phyloP scores from a whole-genome alignment of 192 early-diverging fungal genomes.

The Coemansia biformis region DNA sequence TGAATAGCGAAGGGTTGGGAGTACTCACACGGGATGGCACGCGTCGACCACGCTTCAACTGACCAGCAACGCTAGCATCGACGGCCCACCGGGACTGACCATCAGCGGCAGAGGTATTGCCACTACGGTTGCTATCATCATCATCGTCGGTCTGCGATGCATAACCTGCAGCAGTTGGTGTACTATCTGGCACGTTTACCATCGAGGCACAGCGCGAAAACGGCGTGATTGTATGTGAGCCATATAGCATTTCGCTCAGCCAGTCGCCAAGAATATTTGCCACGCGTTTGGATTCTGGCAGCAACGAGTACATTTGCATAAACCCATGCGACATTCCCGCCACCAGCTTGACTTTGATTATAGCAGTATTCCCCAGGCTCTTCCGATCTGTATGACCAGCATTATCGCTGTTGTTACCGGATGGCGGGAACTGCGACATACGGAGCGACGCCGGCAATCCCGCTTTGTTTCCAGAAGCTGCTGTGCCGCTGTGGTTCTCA shows the following conservation, averaged over 20 bases:
- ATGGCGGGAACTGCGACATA: slow-evolving; percentile 24
- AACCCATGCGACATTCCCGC: slow-evolving; percentile 51
- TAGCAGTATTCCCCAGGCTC: too few relatives aligned
- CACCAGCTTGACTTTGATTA: slow-evolving; percentile 45
- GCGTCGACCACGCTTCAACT: background rate
- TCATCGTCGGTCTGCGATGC: background rate
- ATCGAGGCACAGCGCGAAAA: slow-evolving; percentile 26
- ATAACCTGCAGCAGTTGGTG: background rate
- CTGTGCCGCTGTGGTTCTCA: slow-evolving; percentile 21
- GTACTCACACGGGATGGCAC: too few relatives aligned
- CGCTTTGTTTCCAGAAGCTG: too few relatives aligned
- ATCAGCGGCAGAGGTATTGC: background rate
- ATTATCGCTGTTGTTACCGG: background rate
- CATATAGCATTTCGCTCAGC: slow-evolving; percentile 33
- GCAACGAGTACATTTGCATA: slow-evolving; percentile 48
- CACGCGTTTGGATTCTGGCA: slow-evolving; percentile 38
- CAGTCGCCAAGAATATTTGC: slow-evolving; percentile 29
- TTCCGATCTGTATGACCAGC: too few relatives aligned
- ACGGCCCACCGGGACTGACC: background rate
- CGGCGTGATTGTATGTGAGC: slow-evolving; percentile 11
- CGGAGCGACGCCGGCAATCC: slow-evolving; percentile 10
- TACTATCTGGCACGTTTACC: background rate
- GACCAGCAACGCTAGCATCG: background rate
- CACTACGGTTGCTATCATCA: too few relatives aligned
- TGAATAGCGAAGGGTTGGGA: too few relatives aligned